Percentiles rank a stretch among this genome's conserved stretches.
Evolutionary conservation across 164 flowering plant species (phyloP).

Genomic region (Malania oleifera): DNA sequence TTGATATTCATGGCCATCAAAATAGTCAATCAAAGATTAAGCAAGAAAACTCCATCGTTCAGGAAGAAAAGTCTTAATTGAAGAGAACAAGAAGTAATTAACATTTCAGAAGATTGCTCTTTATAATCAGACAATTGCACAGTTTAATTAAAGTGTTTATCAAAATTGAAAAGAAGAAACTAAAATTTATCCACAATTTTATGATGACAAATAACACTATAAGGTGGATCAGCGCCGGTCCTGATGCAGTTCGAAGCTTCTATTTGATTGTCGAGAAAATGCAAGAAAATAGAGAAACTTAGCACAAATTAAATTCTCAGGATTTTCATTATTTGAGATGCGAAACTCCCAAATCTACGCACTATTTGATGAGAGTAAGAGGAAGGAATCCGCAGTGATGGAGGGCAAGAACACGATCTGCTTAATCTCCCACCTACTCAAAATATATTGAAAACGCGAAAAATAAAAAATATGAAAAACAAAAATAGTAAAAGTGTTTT

Average conservation of each 20-base stretch:
- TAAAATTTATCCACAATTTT: not conserved
- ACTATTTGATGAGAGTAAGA: not conserved
- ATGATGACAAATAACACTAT: not conserved
- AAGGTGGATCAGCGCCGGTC: not conserved
- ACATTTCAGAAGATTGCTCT: too few species aligned
- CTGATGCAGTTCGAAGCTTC: not conserved
- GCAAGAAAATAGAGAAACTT: not conserved
- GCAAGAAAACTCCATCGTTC: not conserved
- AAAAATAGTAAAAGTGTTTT: not conserved
- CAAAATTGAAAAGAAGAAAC: not conserved
- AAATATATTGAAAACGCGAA: not conserved
- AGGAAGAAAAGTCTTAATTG: not conserved
- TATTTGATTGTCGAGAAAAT: slow-evolving; percentile 10
- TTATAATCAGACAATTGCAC: not conserved
- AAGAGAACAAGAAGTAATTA: not conserved
- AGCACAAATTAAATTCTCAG: too few species aligned
- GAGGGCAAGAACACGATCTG: not conserved
- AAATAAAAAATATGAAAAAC: not conserved
- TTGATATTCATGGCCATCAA: not conserved
- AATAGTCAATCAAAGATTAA: slow-evolving; percentile 1
- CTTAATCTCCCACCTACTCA: too few species aligned
- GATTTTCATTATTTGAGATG: not conserved
- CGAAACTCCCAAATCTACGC: too few species aligned
- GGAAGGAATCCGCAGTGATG: slow-evolving; percentile 2
- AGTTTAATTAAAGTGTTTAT: not conserved